phyloP scores from a whole-genome alignment of 352 stramenopile species.

The Globisporangium mamillatum region DNA sequence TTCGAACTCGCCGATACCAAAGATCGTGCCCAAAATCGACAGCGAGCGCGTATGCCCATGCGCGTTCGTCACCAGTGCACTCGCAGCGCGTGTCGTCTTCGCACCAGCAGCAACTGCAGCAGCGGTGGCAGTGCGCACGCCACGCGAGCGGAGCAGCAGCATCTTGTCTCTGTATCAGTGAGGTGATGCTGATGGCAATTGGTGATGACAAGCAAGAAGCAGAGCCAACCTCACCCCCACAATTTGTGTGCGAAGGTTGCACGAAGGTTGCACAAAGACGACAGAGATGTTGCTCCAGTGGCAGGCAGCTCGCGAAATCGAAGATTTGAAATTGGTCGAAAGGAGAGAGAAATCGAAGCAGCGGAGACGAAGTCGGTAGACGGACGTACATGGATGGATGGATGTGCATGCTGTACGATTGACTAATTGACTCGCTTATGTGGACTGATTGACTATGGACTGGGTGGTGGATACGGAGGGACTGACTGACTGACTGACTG shows the following conservation, averaged over 20 bases:
- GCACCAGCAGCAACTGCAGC: not conserved
- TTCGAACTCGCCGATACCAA: conserved; percentile 82
- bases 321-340: not conserved
- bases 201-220: not conserved
- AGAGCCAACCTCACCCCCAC: not conserved
- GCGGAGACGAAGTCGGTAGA: not conserved
- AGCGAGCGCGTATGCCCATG: conserved; percentile 30
- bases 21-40: conserved; percentile 73
- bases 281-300: not conserved
- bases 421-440: not conserved
- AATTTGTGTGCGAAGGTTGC: not conserved
- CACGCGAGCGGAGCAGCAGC: not conserved
- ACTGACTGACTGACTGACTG: not conserved
- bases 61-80: not conserved
- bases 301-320: not conserved
- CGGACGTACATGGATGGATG: not conserved
- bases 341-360: not conserved
- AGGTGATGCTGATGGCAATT: conserved; percentile 6
- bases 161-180: not conserved
- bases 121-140: not conserved
- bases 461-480: not conserved
- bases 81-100: not conserved
- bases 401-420: not conserved
- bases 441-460: not conserved
- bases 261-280: not conserved